Conservation (phyloP, 176 grass and related monocot species). For the Ensete glaucum region DNA sequence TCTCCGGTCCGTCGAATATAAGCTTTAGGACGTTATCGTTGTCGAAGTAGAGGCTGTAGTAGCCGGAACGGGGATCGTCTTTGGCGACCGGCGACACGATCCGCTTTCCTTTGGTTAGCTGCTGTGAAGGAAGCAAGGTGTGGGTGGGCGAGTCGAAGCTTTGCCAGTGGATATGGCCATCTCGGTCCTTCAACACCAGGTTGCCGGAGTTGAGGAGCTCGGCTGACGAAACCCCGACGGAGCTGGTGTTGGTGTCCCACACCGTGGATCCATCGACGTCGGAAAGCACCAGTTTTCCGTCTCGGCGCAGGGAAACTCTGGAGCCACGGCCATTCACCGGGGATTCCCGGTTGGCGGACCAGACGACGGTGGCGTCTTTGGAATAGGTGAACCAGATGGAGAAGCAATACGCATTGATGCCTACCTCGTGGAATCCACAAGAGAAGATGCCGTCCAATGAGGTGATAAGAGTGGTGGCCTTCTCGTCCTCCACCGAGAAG, state of each 20-base stretch:
- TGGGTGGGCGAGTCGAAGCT: slow-evolving; percentile 43
- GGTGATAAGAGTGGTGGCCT: slow-evolving; percentile 23
- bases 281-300: slow-evolving; percentile 40
- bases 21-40: slow-evolving; percentile 40
- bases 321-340: slow-evolving; percentile 56
- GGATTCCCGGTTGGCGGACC: slow-evolving; percentile 47
- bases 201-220: slow-evolving; percentile 54
- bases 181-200: slow-evolving; percentile 40
- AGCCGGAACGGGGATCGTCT: slow-evolving; percentile 1
- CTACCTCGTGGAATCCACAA: slow-evolving; percentile 50
- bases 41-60: slow-evolving; percentile 32
- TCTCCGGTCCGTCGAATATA: slow-evolving; percentile 32
- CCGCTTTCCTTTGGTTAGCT: slow-evolving; percentile 21
- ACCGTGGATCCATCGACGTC: slow-evolving; percentile 46
- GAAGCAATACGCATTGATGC: slow-evolving; percentile 51
- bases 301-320: slow-evolving; percentile 18
- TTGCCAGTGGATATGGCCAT: slow-evolving; percentile 25
- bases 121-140: slow-evolving; percentile 33
- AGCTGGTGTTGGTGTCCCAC: slow-evolving; percentile 43
- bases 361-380: slow-evolving; percentile 33
- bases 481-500: slow-evolving; percentile 2
- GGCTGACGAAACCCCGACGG: slow-evolving; percentile 3
- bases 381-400: slow-evolving; percentile 56
- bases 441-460: slow-evolving; percentile 38
- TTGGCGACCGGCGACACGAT: slow-evolving; percentile 7